These are phyloP conservation scores for Chytriomyces sp. DNA, from an alignment of 192 early-diverging fungal species.

Conservation along the genomic window DNA sequence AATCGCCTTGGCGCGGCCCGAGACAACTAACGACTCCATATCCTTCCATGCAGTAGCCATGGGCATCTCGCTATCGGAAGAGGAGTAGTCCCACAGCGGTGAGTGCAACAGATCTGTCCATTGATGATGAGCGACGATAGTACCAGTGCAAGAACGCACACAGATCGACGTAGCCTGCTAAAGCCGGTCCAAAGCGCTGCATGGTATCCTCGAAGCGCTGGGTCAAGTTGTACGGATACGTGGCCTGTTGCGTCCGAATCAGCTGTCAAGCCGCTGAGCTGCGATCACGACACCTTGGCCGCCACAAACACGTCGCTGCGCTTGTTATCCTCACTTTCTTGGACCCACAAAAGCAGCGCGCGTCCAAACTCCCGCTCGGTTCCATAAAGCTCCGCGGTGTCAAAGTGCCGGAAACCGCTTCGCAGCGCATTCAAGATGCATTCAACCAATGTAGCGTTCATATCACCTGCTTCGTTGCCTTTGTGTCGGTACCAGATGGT, in stretches of 20 bases:
- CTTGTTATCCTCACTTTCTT: constrained; percentile 45
- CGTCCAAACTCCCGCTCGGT: constrained; percentile 63
- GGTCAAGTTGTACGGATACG: not conserved
- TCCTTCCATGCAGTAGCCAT: constrained; percentile 72
- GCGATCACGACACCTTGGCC: constrained; percentile 30
- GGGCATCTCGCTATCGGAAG: not conserved
- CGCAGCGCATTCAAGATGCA: not conserved
- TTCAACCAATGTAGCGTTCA: not conserved
- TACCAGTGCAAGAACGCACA: too few relatives aligned
- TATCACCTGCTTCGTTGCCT: not conserved
- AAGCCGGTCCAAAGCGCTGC: constrained; percentile 63
- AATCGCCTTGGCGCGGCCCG: constrained; percentile 71
- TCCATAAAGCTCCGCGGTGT: constrained; percentile 66
- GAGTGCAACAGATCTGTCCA: constrained; percentile 85
- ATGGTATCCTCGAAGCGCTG: constrained; percentile 42
- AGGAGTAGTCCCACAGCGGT: constrained; percentile 53
- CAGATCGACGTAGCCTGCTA: constrained; percentile 70
- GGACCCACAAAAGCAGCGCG: constrained; percentile 13
- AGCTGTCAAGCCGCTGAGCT: not conserved
- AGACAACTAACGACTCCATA: constrained; percentile 69
- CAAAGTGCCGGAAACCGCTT: constrained; percentile 47
- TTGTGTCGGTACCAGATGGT: not conserved
- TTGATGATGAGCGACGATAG: too few relatives aligned
- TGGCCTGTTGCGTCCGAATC: not conserved
- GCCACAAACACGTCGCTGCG: constrained; percentile 57